Conservation (phyloP, 305 asterid species). For the Rubia balearica region DNA sequence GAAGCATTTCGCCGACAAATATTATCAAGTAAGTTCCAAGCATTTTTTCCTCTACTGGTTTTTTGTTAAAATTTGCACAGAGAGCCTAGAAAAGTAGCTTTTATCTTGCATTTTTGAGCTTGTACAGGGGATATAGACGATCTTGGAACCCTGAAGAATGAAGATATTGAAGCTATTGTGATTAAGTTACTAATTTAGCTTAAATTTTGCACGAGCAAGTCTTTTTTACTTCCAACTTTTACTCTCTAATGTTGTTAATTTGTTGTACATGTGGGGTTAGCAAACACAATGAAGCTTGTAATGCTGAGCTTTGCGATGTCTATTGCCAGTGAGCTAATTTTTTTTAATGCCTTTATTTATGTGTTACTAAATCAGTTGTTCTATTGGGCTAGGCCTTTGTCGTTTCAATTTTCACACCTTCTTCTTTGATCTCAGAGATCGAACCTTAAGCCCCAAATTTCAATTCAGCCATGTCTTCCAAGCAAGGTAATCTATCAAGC, state of each 20-base stretch:
- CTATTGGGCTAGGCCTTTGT: slow-evolving; percentile 34
- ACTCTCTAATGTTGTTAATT: background rate
- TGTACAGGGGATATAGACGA: slow-evolving; percentile 51
- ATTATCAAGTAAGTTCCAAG: too few relatives aligned
- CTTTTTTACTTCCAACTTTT: background rate
- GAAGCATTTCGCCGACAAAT: too few relatives aligned
- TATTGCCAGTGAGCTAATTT: slow-evolving; percentile 59
- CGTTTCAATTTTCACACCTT: slow-evolving; percentile 4
- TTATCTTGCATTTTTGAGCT: too few relatives aligned
- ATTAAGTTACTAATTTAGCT: slow-evolving; percentile 38
- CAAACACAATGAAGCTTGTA: slow-evolving; percentile 85
- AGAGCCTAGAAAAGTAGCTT: too few relatives aligned
- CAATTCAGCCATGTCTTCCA: slow-evolving; percentile 53
- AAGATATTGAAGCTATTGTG: slow-evolving; percentile 79
- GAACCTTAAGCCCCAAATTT: slow-evolving; percentile 41
- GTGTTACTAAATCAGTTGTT: background rate
- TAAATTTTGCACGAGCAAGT: background rate
- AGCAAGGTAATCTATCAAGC: slow-evolving; percentile 46
- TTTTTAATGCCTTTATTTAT: background rate
- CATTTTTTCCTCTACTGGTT: too few relatives aligned
- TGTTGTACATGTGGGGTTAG: slow-evolving; percentile 77
- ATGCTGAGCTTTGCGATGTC: slow-evolving; percentile 85
- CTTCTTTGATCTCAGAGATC: slow-evolving; percentile 20
- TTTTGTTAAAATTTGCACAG: too few relatives aligned
- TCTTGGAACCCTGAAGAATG: slow-evolving; percentile 67